A percentile compares a stretch with the other conserved stretches of the same genome.
Conservation (phyloP, 2,329 filamentous ascomycete species). For the Trichoderma breve region DNA sequence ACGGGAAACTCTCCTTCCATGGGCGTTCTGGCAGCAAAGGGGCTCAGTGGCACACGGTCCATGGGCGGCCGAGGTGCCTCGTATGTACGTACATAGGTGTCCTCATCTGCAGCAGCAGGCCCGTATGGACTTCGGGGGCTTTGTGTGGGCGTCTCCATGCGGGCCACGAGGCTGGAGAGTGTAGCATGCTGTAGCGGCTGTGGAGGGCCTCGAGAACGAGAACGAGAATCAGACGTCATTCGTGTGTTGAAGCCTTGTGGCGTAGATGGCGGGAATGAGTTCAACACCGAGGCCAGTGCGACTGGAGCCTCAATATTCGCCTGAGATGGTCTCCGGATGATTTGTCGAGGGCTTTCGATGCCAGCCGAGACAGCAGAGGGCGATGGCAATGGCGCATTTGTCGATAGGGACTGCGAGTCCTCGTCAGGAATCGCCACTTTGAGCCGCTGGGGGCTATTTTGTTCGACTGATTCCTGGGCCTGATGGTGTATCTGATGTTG, state of each 20-base stretch:
- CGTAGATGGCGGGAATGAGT: conserved; percentile 25
- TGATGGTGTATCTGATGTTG: neutral
- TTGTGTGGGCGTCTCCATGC: conserved; percentile 7
- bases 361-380: conserved; percentile 5
- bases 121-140: conserved; percentile 27
- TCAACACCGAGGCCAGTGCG: neutral
- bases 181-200: conserved; percentile 27
- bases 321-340: conserved; percentile 7
- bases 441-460: neutral
- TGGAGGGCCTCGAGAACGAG: conserved; percentile 24
- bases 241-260: conserved; percentile 31
- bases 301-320: neutral
- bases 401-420: neutral
- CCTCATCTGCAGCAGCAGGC: conserved; percentile 19
- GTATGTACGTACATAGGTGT: conserved; percentile 19
- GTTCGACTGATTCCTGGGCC: neutral
- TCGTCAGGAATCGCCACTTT: neutral
- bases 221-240: conserved; percentile 25
- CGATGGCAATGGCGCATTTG: neutral
- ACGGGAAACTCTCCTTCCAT: conserved; percentile 37
- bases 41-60: conserved; percentile 27
- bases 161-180: conserved; percentile 25
- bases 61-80: conserved; percentile 17
- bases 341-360: conserved; percentile 12
- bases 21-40: conserved; percentile 27